These are phyloP conservation scores for Epichloe amarillans DNA, from an alignment of 2,329 filamentous ascomycete species.

Conservation along the genomic window DNA sequence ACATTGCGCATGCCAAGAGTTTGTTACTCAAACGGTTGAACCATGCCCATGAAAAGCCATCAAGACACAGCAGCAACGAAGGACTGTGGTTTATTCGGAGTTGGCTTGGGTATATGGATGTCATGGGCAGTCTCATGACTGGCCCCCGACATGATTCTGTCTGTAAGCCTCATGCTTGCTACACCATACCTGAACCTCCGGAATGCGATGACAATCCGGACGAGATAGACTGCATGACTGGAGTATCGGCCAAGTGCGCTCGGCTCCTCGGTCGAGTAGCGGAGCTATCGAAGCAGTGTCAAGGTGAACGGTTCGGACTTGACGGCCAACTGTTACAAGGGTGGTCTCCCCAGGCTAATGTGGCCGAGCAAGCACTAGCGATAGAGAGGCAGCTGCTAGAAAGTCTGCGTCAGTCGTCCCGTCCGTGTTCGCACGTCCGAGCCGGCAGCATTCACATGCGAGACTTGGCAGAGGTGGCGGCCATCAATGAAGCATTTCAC, in stretches of 20 bases:
- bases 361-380: conserved; percentile 35
- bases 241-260: conserved; percentile 48
- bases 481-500: conserved; percentile 68
- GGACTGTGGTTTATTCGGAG: conserved; percentile 62
- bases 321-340: conserved; percentile 23
- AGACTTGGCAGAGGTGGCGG: conserved; percentile 50
- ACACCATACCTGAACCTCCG: not conserved
- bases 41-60: not conserved
- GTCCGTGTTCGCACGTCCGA: conserved; percentile 33
- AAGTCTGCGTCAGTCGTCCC: conserved; percentile 31
- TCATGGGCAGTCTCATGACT: conserved; percentile 59
- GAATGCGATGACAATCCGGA: conserved; percentile 20
- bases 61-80: conserved; percentile 22
- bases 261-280: conserved; percentile 67
- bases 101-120: conserved; percentile 77
- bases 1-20: conserved; percentile 61
- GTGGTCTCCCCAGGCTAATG: conserved; percentile 42
- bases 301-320: conserved; percentile 47
- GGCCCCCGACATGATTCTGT: conserved; percentile 19
- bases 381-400: conserved; percentile 49
- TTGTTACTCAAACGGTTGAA: conserved; percentile 51
- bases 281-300: conserved; percentile 55
- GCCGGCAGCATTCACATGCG: conserved; percentile 35
- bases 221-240: conserved; percentile 69
- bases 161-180: not conserved